Evolutionary conservation across 192 early-diverging fungal species (phyloP).

Genomic region (Linnemannia exigua): DNA sequence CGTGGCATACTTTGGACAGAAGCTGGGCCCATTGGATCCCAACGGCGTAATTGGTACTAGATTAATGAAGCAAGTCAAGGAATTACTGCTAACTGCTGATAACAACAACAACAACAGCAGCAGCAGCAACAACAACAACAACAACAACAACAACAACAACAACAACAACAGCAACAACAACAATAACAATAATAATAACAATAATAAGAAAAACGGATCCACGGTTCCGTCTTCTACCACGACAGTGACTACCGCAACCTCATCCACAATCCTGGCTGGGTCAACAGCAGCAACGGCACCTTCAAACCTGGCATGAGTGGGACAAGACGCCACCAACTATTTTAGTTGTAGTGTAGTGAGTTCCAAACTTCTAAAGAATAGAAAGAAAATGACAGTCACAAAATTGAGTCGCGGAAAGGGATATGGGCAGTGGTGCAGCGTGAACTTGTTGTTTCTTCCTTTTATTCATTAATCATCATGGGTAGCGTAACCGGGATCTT

Average conservation of each 20-base stretch:
- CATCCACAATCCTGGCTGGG: neutral
- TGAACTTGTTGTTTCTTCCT: conserved; percentile 26
- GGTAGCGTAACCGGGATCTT: conserved; percentile 34
- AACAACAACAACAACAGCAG: neutral
- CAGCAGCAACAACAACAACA: conserved; percentile 11
- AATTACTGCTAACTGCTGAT: conserved; percentile 15
- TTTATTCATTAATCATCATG: conserved; percentile 49
- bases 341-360: neutral
- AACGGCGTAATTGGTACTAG: conserved; percentile 44
- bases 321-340: neutral
- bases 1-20: conserved; percentile 42
- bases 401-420: neutral
- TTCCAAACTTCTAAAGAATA: no score
- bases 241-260: conserved; percentile 12
- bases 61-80: conserved; percentile 54
- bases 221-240: no score
- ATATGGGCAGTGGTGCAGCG: neutral
- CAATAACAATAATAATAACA: no score
- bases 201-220: neutral
- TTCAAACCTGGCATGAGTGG: neutral
- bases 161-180: conserved; percentile 8
- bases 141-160: no score
- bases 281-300: neutral
- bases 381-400: neutral
- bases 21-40: conserved; percentile 42